Percentiles rank a stretch among this genome's conserved stretches.
These are phyloP conservation scores for Talaromyces sp. DNA, from an alignment of 2,329 filamentous ascomycete genomes.

Conservation along the genomic window DNA sequence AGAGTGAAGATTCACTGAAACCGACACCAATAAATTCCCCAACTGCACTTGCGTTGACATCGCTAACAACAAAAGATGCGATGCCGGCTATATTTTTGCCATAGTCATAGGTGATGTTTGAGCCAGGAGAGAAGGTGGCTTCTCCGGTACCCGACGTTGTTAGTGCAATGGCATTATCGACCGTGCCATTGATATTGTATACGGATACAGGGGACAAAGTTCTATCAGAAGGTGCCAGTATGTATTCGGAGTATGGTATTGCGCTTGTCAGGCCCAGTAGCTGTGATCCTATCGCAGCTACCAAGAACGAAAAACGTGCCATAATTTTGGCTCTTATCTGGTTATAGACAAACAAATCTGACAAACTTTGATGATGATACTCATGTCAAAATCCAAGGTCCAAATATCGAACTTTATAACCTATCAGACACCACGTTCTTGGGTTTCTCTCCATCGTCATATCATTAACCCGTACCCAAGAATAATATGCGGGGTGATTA, in stretches of 20 bases:
- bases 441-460: neutral
- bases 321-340: neutral
- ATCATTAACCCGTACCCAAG: neutral
- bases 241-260: neutral
- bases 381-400: neutral
- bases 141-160: neutral
- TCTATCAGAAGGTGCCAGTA: neutral
- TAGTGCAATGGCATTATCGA: neutral
- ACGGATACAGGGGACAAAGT: neutral
- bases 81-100: neutral
- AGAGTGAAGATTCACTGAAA: conserved; percentile 43
- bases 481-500: neutral
- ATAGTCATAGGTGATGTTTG: neutral
- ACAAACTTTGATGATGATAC: neutral
- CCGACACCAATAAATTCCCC: conserved; percentile 34
- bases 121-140: neutral
- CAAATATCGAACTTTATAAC: neutral
- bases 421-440: neutral
- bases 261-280: neutral
- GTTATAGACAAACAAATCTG: neutral
- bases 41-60: neutral
- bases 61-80: neutral
- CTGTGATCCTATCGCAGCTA: neutral
- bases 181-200: neutral
- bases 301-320: neutral